A percentile compares a stretch with the other conserved stretches of the same genome.
These are phyloP conservation scores for Colletotrichum siamense DNA, from an alignment of 2,329 filamentous ascomycete species.

Conservation along the genomic window DNA sequence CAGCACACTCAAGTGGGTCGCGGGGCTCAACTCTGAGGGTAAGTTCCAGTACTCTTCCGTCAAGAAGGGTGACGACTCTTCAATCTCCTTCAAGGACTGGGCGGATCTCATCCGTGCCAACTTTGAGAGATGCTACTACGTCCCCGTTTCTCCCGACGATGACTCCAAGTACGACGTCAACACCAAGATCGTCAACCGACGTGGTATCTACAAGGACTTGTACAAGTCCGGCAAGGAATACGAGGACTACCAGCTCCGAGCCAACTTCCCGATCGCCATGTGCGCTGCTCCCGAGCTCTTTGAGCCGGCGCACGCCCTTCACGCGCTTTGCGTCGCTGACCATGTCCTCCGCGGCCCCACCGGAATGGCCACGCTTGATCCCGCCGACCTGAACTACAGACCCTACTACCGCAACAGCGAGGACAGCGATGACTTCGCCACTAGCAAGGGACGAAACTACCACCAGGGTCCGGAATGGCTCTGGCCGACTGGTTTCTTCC, in stretches of 20 bases:
- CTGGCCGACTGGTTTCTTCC: conserved; percentile 96
- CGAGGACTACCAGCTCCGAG: conserved; percentile 94
- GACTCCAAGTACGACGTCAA: conserved; percentile 84
- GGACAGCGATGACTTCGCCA: conserved; percentile 89
- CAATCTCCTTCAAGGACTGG: conserved; percentile 80
- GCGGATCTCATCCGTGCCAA: conserved; percentile 78
- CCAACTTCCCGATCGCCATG: conserved; percentile 97
- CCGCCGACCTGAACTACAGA: conserved; percentile 88
- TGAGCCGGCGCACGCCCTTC: conserved; percentile 76
- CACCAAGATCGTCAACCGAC: conserved; percentile 78
- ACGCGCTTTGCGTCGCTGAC: conserved; percentile 82
- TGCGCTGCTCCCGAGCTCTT: conserved; percentile 90
- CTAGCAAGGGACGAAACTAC: conserved; percentile 94
- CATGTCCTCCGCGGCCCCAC: conserved; percentile 81
- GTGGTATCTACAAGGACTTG: conserved; percentile 97
- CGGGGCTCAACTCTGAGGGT: conserved; percentile 68
- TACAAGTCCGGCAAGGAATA: conserved; percentile 95
- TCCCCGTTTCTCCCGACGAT: conserved; percentile 73
- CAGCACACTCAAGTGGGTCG: conserved; percentile 85
- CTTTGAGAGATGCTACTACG: conserved; percentile 92
- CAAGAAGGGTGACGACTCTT: conserved; percentile 62
- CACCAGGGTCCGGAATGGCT: conserved; percentile 98
- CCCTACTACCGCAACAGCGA: conserved; percentile 96
- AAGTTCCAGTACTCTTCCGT: conserved; percentile 78
- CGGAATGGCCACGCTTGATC: conserved; percentile 96